These are phyloP conservation scores for Pyrrhoderma noxium DNA, from an alignment of 1,284 basidiomycete genomes.

Conservation along the genomic window DNA sequence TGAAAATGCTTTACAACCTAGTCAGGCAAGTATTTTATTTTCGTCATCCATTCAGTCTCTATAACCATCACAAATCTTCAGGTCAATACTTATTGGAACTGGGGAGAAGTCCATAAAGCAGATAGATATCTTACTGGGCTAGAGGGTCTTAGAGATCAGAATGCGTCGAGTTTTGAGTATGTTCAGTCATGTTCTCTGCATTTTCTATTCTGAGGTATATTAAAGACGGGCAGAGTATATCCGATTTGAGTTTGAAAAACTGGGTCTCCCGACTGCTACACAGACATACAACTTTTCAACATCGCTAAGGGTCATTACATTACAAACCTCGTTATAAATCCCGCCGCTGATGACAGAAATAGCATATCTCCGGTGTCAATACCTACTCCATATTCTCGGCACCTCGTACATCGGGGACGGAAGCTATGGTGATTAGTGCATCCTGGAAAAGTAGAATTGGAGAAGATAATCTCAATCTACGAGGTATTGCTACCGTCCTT, in stretches of 20 bases:
- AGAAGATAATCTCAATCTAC: slow-evolving; percentile 63
- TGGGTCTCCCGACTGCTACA: slow-evolving; percentile 61
- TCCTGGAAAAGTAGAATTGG: slow-evolving; percentile 74
- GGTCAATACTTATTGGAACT: slow-evolving; percentile 85
- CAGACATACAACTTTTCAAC: slow-evolving; percentile 61
- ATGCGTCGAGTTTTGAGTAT: slow-evolving; percentile 66
- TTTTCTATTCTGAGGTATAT: slow-evolving; percentile 12
- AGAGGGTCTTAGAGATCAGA: slow-evolving; percentile 53
- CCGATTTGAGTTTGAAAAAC: slow-evolving; percentile 51
- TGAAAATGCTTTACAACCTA: slow-evolving; percentile 90
- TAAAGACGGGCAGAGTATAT: slow-evolving; percentile 57
- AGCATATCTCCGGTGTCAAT: slow-evolving; percentile 60
- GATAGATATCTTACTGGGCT: slow-evolving; percentile 70
- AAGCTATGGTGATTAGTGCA: slow-evolving; percentile 86
- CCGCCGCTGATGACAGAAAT: slow-evolving; percentile 20
- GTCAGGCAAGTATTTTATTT: slow-evolving; percentile 48
- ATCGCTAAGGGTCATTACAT: slow-evolving; percentile 33
- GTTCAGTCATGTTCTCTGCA: slow-evolving; percentile 25
- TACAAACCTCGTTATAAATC: background rate
- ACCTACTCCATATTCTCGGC: slow-evolving; percentile 78
- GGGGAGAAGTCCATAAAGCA: slow-evolving; percentile 80
- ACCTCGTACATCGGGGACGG: slow-evolving; percentile 82
- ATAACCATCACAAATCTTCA: no score
- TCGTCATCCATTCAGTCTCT: no score
- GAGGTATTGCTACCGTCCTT: slow-evolving; percentile 81